These are phyloP conservation scores for Silene conica DNA, from an alignment of 148 eudicot genomes.

Conservation along the genomic window DNA sequence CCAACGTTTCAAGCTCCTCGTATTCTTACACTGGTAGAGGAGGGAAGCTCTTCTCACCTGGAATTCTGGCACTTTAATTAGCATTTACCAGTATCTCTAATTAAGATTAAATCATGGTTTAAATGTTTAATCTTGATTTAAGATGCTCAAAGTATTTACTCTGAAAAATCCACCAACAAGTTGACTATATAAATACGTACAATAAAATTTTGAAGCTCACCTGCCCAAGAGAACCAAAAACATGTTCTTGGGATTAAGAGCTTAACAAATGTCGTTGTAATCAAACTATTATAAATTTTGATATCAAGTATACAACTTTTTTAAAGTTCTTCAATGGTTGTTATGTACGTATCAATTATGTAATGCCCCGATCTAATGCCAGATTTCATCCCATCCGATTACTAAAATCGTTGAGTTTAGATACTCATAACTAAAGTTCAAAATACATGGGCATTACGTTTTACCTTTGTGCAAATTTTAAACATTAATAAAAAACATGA, in stretches of 20 bases:
- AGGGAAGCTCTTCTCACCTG: conserved; percentile 40
- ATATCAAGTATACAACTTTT: background rate
- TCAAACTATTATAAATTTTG: conserved; percentile 19
- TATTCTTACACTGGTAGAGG: conserved; percentile 25
- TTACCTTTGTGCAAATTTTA: too few species aligned
- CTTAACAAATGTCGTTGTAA: conserved; percentile 18
- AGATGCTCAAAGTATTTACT: background rate
- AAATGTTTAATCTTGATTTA: background rate
- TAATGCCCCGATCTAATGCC: too few species aligned
- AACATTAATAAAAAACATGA: too few species aligned
- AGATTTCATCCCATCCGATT: too few species aligned
- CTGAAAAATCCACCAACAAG: too few species aligned
- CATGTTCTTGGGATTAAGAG: conserved; percentile 16
- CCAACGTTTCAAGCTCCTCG: conserved; percentile 42
- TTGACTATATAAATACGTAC: background rate
- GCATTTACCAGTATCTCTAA: background rate
- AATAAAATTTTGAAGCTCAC: conserved; percentile 17
- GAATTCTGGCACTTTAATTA: conserved; percentile 49
- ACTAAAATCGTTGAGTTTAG: too few species aligned
- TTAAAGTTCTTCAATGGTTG: too few species aligned
- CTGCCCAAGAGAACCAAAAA: conserved; percentile 4
- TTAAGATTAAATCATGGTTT: conserved; percentile 1
- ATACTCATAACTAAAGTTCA: too few species aligned
- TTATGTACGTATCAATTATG: too few species aligned
- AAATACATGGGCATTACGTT: too few species aligned